A percentile compares a stretch with the other conserved stretches of the same genome.
Conservation (phyloP, 1,139 yeast species). For the Suhomyces chickasaworum region DNA sequence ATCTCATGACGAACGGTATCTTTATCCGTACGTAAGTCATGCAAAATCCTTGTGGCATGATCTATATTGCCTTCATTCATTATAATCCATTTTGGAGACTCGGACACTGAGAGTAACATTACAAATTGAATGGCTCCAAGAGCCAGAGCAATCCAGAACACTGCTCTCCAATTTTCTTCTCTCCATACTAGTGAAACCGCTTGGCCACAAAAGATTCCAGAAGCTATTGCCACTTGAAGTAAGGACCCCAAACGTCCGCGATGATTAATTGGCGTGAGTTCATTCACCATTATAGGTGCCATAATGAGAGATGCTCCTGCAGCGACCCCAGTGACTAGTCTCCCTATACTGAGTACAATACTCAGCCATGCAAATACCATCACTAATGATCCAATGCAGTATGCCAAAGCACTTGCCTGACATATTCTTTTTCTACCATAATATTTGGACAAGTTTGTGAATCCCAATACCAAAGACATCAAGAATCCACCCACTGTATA, state of each 20-base stretch:
- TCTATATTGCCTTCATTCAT: constrained; percentile 31
- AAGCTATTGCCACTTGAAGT: constrained; percentile 39
- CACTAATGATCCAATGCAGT: constrained; percentile 29
- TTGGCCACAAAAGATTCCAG: constrained; percentile 40
- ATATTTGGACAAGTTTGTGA: constrained; percentile 24
- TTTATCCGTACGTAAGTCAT: constrained; percentile 32
- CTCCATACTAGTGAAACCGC: constrained; percentile 35
- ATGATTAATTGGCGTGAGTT: constrained; percentile 41
- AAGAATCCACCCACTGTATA: constrained; percentile 42
- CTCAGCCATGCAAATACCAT: constrained; percentile 29
- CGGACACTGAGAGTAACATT: constrained; percentile 35
- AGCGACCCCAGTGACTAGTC: constrained; percentile 39
- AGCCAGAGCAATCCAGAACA: constrained; percentile 30
- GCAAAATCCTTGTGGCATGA: constrained; percentile 32
- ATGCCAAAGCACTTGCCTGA: constrained; percentile 28
- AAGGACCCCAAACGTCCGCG: constrained; percentile 42
- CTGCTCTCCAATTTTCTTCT: constrained; percentile 39
- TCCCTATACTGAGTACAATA: constrained; percentile 27
- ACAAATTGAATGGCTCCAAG: constrained; percentile 34
- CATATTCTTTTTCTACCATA: constrained; percentile 34
- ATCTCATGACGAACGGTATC: constrained; percentile 37
- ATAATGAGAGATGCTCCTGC: constrained; percentile 42
- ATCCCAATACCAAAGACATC: constrained; percentile 36
- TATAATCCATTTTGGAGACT: constrained; percentile 46
- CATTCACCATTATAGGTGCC: constrained; percentile 42